These are phyloP conservation scores for Candida ponderosae DNA, from an alignment of 805 yeast genomes.

Conservation along the genomic window DNA sequence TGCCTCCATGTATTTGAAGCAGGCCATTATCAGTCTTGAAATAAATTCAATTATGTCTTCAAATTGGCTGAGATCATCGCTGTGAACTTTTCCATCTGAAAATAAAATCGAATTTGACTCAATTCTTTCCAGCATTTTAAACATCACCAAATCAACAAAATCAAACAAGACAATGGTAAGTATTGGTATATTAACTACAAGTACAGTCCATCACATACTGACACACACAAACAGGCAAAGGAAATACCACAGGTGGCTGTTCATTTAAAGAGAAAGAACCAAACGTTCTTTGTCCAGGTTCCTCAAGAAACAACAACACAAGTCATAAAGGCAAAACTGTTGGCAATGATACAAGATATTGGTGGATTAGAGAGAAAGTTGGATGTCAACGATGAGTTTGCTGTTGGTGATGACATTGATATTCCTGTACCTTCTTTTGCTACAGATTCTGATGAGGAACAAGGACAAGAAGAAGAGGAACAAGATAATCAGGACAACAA, in stretches of 20 bases:
- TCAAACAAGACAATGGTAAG: not conserved
- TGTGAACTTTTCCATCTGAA: not conserved
- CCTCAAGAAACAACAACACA: conserved; percentile 15
- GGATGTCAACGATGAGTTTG: conserved; percentile 12
- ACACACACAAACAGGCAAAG: not conserved
- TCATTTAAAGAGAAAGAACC: conserved; percentile 27
- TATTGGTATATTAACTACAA: not conserved
- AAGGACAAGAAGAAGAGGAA: conserved; percentile 16
- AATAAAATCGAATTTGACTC: not conserved
- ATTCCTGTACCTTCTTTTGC: conserved; percentile 32
- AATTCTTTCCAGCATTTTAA: not conserved
- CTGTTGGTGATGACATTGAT: conserved; percentile 22
- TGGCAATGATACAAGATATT: conserved; percentile 31
- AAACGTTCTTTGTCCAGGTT: conserved; percentile 24
- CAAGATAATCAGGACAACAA: conserved; percentile 4
- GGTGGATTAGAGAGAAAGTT: conserved; percentile 33
- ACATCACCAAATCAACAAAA: not conserved
- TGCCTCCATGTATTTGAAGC: conserved; percentile 19
- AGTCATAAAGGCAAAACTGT: conserved; percentile 23
- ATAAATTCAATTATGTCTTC: not conserved
- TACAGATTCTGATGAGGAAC: conserved; percentile 21
- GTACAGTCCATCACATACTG: not conserved
- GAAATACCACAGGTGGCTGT: conserved; percentile 1
- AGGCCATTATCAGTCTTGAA: conserved; percentile 17
- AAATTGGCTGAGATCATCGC: not conserved